Conservation (phyloP, 73 alveolate species). For the Breviolum minutum region DNA sequence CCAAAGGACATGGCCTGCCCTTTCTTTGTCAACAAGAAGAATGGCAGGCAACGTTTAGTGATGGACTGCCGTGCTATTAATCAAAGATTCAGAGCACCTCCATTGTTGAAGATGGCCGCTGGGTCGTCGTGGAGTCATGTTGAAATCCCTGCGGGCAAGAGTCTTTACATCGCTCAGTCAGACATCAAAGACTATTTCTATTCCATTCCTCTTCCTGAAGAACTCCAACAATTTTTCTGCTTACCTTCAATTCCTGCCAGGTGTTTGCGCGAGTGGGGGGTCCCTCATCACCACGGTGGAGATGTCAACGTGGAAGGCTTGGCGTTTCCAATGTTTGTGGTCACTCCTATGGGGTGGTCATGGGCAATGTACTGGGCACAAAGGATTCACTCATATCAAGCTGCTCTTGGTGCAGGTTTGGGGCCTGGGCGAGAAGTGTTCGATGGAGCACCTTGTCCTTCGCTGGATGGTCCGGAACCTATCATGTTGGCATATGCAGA, state of each 20-base stretch:
- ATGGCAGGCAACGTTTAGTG: constrained; percentile 9
- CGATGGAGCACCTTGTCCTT: too few relatives aligned
- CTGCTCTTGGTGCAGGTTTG: neutral
- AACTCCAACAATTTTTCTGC: neutral
- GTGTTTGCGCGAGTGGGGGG: neutral
- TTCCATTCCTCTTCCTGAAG: neutral
- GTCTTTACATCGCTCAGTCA: neutral
- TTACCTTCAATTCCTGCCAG: constrained; percentile 2
- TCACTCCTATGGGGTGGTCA: constrained; percentile 38
- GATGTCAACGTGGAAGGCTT: neutral
- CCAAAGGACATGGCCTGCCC: neutral
- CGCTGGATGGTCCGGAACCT: neutral
- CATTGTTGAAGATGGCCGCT: neutral
- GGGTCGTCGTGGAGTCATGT: neutral
- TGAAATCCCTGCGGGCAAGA: neutral
- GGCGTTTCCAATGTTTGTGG: neutral
- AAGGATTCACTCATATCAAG: neutral
- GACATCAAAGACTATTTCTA: constrained; percentile 26
- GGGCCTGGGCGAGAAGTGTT: too few relatives aligned
- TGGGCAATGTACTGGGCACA: constrained; percentile 62
- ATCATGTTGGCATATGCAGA: neutral
- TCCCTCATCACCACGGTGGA: neutral
- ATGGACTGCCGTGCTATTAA: constrained; percentile 7
- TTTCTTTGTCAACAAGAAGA: constrained; percentile 54
- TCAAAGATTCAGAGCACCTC: neutral